These are phyloP conservation scores for Elsinoe fawcettii DNA, from an alignment of 2,329 filamentous ascomycete genomes.

Conservation along the genomic window DNA sequence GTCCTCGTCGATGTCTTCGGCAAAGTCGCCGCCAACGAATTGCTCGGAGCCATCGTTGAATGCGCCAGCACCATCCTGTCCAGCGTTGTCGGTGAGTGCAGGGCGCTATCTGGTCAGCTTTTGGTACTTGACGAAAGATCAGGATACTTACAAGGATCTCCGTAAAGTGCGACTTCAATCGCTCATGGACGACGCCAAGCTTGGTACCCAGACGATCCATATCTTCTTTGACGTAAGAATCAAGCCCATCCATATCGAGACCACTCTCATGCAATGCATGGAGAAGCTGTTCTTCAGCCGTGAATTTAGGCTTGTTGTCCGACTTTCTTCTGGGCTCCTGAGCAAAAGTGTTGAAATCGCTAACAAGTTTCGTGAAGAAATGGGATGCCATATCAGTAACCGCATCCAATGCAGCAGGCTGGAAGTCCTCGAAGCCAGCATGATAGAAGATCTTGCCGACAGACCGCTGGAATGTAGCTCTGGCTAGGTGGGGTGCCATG, in stretches of 20 bases:
- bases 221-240: conserved; percentile 85
- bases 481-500: conserved; percentile 74
- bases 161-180: conserved; percentile 88
- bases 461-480: conserved; percentile 77
- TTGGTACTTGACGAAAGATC: background rate
- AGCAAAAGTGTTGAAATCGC: conserved; percentile 71
- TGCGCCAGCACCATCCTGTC: conserved; percentile 75
- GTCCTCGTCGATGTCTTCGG: conserved; percentile 94
- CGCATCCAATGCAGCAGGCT: conserved; percentile 85
- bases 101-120: conserved; percentile 49
- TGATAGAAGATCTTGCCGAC: conserved; percentile 94
- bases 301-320: conserved; percentile 54
- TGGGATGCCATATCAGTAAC: conserved; percentile 83
- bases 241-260: conserved; percentile 69
- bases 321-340: conserved; percentile 60
- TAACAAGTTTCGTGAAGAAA: conserved; percentile 78
- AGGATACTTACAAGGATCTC: conserved; percentile 60
- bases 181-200: conserved; percentile 77
- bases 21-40: conserved; percentile 93
- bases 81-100: conserved; percentile 66
- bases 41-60: conserved; percentile 97
- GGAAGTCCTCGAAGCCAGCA: conserved; percentile 92
- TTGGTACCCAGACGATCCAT: conserved; percentile 78
- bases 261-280: conserved; percentile 82
- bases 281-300: conserved; percentile 74